Evolutionary conservation across 2,329 filamentous ascomycete genomes (phyloP).

Genomic region (Mollisiaceae sp.): DNA sequence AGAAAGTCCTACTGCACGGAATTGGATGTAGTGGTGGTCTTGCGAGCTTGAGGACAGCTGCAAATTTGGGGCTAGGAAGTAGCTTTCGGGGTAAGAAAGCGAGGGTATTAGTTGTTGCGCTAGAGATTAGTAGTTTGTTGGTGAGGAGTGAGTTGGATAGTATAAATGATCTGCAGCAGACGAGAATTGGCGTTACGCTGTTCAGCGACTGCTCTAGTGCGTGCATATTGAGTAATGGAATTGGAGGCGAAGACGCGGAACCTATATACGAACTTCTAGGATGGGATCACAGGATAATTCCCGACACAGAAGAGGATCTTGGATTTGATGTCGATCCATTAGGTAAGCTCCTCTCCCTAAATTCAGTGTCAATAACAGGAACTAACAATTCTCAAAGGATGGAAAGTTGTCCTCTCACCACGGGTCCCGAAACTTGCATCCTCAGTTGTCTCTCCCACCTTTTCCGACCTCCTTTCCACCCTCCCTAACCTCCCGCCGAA

Average conservation of each 20-base stretch:
- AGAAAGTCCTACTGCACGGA: slow-evolving; percentile 69
- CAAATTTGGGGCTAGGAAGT: slow-evolving; percentile 69
- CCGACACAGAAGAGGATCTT: slow-evolving; percentile 65
- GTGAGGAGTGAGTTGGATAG: slow-evolving; percentile 69
- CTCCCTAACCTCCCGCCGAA: slow-evolving; percentile 50
- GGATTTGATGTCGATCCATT: slow-evolving; percentile 68
- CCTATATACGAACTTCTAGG: slow-evolving; percentile 64
- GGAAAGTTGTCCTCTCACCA: slow-evolving; percentile 70
- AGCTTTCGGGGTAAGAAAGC: slow-evolving; percentile 63
- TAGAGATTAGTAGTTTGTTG: slow-evolving; percentile 66
- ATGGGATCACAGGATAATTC: slow-evolving; percentile 68
- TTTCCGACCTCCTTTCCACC: slow-evolving; percentile 57
- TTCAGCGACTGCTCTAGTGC: slow-evolving; percentile 77
- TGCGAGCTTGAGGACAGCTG: slow-evolving; percentile 65
- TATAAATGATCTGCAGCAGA: slow-evolving; percentile 61
- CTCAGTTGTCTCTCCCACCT: slow-evolving; percentile 57
- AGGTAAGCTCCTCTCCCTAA: slow-evolving; percentile 48
- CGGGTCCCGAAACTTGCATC: slow-evolving; percentile 63
- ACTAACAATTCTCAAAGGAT: slow-evolving; percentile 48
- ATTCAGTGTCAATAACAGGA: not conserved
- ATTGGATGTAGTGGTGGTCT: slow-evolving; percentile 70
- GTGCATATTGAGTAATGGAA: slow-evolving; percentile 65
- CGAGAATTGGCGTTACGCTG: slow-evolving; percentile 67
- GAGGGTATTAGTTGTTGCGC: slow-evolving; percentile 67
- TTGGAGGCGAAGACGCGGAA: slow-evolving; percentile 50